These are phyloP conservation scores for Pythium apleroticum DNA, from an alignment of 352 stramenopile genomes.

Conservation along the genomic window DNA sequence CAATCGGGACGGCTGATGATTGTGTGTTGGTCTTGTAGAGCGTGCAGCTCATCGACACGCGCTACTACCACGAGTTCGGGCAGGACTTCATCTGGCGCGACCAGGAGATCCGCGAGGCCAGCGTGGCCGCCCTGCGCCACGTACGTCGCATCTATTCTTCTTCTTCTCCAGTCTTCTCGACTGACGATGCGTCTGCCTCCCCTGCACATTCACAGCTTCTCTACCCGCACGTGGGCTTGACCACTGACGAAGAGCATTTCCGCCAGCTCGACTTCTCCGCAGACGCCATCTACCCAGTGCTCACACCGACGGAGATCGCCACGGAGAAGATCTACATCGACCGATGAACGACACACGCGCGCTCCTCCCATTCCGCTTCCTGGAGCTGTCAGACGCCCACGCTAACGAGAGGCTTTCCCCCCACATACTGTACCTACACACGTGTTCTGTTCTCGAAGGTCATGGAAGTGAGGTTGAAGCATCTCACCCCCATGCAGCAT, in stretches of 20 bases:
- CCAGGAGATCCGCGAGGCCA: slow-evolving; percentile 43
- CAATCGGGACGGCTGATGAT: neutral
- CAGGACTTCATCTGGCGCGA: slow-evolving; percentile 55
- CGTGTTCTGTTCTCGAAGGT: neutral
- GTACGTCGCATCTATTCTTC: slow-evolving; percentile 26
- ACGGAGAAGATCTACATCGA: slow-evolving; percentile 49
- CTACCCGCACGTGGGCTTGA: slow-evolving; percentile 3
- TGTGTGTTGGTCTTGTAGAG: slow-evolving; percentile 24
- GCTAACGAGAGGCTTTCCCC: no score
- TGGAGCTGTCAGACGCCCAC: no score
- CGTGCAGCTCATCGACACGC: slow-evolving; percentile 49
- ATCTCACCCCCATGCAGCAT: neutral
- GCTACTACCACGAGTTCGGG: slow-evolving; percentile 69
- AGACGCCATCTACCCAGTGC: slow-evolving; percentile 40
- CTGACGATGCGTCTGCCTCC: no score
- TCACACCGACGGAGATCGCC: slow-evolving; percentile 26
- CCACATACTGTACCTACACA: no score
- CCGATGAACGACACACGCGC: neutral
- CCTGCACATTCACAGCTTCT: slow-evolving; percentile 14
- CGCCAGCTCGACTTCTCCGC: slow-evolving; percentile 41
- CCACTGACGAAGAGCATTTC: slow-evolving; percentile 7
- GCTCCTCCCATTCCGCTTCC: neutral
- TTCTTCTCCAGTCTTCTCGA: no score
- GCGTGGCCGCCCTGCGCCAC: slow-evolving; percentile 35
- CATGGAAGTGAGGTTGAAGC: neutral